Conservation (phyloP, 495 filamentous ascomycete genomes). For the Viridothelium virens region DNA sequence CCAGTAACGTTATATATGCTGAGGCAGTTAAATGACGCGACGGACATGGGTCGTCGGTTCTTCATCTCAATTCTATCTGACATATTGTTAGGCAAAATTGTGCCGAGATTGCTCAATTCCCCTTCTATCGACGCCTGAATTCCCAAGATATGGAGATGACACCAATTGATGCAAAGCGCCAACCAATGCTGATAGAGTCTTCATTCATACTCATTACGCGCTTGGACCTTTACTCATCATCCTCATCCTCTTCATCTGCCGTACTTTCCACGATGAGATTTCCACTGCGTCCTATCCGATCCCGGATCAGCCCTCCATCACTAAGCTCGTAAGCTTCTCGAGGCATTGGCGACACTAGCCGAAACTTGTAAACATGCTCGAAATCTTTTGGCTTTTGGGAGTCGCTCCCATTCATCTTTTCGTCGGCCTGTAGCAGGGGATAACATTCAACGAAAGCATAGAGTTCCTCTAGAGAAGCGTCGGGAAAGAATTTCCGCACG, state of each 20-base stretch:
- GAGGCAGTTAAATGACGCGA: background rate
- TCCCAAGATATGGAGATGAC: background rate
- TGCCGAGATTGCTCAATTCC: conserved; percentile 1
- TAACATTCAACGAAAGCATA: conserved; percentile 97
- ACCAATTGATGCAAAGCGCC: conserved; percentile 4
- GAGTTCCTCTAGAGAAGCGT: conserved; percentile 70
- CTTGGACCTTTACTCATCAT: conserved; percentile 28
- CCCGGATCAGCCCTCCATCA: conserved; percentile 53
- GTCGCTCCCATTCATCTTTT: conserved; percentile 28
- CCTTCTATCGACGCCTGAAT: background rate
- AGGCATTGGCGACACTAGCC: conserved; percentile 74
- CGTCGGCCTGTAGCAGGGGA: conserved; percentile 47
- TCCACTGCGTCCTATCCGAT: conserved; percentile 71
- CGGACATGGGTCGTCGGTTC: background rate
- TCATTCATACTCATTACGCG: background rate
- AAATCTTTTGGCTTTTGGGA: conserved; percentile 55
- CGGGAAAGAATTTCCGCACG: conserved; percentile 59
- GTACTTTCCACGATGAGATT: conserved; percentile 80
- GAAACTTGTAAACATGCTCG: conserved; percentile 71
- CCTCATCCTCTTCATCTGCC: conserved; percentile 50
- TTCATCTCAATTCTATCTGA: background rate
- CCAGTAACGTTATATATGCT: too few relatives aligned
- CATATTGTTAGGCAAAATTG: background rate
- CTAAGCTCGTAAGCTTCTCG: conserved; percentile 65
- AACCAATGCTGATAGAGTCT: background rate